Evolutionary conservation across 768 basidiomycete species (phyloP).

Genomic region (Mycena floridula): DNA sequence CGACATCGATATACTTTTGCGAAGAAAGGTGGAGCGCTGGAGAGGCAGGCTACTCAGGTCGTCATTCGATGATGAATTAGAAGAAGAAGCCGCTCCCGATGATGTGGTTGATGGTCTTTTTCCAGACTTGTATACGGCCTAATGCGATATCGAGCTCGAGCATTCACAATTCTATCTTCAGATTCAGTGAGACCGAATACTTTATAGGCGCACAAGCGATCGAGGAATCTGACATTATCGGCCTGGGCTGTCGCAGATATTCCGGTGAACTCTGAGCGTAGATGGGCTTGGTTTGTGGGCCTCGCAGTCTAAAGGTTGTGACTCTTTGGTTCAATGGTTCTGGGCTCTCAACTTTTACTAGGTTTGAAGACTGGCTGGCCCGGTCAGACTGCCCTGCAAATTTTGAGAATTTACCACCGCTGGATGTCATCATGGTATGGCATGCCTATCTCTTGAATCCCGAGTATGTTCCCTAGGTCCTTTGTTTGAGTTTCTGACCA

Average conservation of each 20-base stretch:
- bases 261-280: background rate
- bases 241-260: background rate
- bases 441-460: conserved; percentile 12
- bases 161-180: too few relatives aligned
- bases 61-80: background rate
- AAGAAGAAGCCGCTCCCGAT: background rate
- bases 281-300: conserved; percentile 16
- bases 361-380: conserved; percentile 2
- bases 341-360: too few relatives aligned
- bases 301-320: conserved; percentile 16
- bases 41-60: conserved; percentile 14
- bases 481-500: background rate
- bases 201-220: too few relatives aligned
- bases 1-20: conserved; percentile 24
- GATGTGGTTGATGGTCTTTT: background rate
- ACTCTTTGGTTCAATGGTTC: too few relatives aligned
- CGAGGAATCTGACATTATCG: too few relatives aligned
- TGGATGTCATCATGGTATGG: conserved; percentile 13
- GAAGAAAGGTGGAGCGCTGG: conserved; percentile 26
- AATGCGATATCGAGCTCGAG: too few relatives aligned
- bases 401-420: conserved; percentile 9
- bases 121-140: background rate
- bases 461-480: background rate
- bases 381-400: background rate
- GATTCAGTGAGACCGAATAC: too few relatives aligned